Evolutionary conservation across 1,139 yeast genomes (phyloP), one percentile per base, ranked within the genome.

Genomic region (Debaryomycetaceae sp.): DNA sequence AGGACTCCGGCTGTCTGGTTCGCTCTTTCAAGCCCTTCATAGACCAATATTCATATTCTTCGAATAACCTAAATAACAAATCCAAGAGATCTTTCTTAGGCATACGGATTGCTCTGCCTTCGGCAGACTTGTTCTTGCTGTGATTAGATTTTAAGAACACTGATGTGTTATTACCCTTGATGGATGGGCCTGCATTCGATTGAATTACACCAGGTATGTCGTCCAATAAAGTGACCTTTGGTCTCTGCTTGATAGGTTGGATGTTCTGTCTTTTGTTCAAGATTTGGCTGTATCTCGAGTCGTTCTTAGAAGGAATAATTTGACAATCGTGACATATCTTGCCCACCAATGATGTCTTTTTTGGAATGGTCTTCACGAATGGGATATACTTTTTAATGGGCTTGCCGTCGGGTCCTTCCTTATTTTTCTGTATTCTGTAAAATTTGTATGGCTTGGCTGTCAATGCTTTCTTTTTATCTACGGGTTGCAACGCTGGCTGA

Each of bases 11-110:
- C 70, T 93, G 99, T 59, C 85, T 85, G 2, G 98, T 90, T 56
- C 96, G 80, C 63, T 93, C 99, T 61, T 90, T 87, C 50, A 93
- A 73, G 35, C 97, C 97, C 66, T 90, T 90, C 76, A 93, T 76
- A 8, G 95, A 85, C 99, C 99, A 93, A 65, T 91, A 93, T 61
- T 93, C 98, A 63, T 87, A 90, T 64, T 91, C 95, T 62, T 90
- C 97, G 65, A 93, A 93, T 55, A 93, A 75, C 55, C 87, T 78
- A 78, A 95, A 93, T 52, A 93, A 72, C 55, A 88, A 70, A 65
- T 91, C 97, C 75, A 93, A 78, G 46, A 93, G 79, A 53, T 90
- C 97, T 65, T 88, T 89, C 70, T 88, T 85, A 36, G 96, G 96
- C 85, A 93, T 87, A 63, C 99, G 81, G 51, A 88, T 89, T 35